A percentile compares a stretch with the other conserved stretches of the same genome.
These are phyloP conservation scores for Evernia prunastri DNA, from an alignment of 495 filamentous ascomycete genomes.

Conservation along the genomic window DNA sequence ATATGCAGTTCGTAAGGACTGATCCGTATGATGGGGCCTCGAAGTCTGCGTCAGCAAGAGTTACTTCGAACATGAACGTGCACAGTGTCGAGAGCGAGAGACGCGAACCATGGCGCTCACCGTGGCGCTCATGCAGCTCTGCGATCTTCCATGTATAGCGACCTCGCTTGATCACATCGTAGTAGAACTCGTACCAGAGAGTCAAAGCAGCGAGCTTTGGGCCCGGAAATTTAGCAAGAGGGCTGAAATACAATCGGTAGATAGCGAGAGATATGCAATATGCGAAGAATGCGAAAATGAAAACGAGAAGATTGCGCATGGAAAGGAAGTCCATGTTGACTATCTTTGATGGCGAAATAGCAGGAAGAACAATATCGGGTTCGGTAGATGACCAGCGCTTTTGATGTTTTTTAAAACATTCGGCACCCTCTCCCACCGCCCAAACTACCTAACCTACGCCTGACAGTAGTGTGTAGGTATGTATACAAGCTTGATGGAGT, in stretches of 20 bases:
- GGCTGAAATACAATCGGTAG: constrained; percentile 36
- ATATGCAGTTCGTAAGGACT: not conserved
- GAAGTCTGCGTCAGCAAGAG: not conserved
- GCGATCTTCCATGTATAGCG: constrained; percentile 42
- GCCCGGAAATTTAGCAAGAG: constrained; percentile 41
- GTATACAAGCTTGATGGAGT: too few relatives aligned
- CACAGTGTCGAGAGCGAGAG: not conserved
- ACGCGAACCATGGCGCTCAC: constrained; percentile 34
- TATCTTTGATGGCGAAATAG: not conserved
- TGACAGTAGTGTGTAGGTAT: too few relatives aligned
- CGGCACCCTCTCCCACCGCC: too few relatives aligned
- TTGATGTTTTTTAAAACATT: too few relatives aligned
- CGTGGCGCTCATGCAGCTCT: constrained; percentile 43
- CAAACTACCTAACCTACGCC: too few relatives aligned
- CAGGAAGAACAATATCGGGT: not conserved
- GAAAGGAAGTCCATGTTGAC: not conserved
- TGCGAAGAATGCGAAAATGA: not conserved
- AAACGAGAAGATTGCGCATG: not conserved
- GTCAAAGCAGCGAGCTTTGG: constrained; percentile 43
- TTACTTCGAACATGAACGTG: not conserved
- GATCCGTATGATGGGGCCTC: not conserved
- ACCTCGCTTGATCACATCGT: constrained; percentile 41
- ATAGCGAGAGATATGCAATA: constrained; percentile 9
- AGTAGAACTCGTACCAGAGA: constrained; percentile 46
- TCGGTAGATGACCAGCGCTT: not conserved